phyloP scores from a whole-genome alignment of 306 rosid species.

The Pueraria montana region DNA sequence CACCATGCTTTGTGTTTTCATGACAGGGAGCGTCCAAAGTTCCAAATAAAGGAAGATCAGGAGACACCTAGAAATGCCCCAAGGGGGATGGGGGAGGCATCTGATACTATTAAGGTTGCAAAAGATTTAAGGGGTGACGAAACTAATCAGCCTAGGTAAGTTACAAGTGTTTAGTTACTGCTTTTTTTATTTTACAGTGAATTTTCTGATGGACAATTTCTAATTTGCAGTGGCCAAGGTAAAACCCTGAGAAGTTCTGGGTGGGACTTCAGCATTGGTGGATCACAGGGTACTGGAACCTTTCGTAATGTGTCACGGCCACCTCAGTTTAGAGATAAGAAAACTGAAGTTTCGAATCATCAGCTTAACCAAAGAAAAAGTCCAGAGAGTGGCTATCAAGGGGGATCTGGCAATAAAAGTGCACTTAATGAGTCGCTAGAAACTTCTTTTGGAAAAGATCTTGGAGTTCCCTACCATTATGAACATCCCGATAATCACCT shows the following conservation, averaged over 20 bases:
- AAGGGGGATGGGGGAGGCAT: conserved; percentile 62
- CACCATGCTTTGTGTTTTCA: conserved; percentile 43
- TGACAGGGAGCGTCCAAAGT: conserved; percentile 91
- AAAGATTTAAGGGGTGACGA: conserved; percentile 70
- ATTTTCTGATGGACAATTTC: conserved; percentile 43
- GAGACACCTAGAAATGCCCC: conserved; percentile 62
- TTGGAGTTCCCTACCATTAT: conserved; percentile 51
- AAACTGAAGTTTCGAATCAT: conserved; percentile 60
- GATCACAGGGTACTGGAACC: conserved; percentile 85
- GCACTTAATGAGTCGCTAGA: conserved; percentile 53
- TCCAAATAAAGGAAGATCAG: conserved; percentile 74
- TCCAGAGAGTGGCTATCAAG: conserved; percentile 66
- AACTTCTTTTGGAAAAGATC: conserved; percentile 56
- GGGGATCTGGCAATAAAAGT: conserved; percentile 58
- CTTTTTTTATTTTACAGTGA: conserved; percentile 31
- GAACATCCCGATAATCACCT: conserved; percentile 51
- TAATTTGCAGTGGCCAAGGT: conserved; percentile 80
- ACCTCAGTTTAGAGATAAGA: conserved; percentile 85
- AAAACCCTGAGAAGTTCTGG: conserved; percentile 75
- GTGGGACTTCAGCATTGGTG: conserved; percentile 96
- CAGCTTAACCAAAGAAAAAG: conserved; percentile 63
- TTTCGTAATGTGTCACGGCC: conserved; percentile 78
- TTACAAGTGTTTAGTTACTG: conserved; percentile 37
- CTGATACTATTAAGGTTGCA: conserved; percentile 70
- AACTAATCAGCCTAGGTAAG: conserved; percentile 76